Evolutionary conservation across 495 filamentous ascomycete species (phyloP).

Genomic region (Symbiotaphrina buchneri): DNA sequence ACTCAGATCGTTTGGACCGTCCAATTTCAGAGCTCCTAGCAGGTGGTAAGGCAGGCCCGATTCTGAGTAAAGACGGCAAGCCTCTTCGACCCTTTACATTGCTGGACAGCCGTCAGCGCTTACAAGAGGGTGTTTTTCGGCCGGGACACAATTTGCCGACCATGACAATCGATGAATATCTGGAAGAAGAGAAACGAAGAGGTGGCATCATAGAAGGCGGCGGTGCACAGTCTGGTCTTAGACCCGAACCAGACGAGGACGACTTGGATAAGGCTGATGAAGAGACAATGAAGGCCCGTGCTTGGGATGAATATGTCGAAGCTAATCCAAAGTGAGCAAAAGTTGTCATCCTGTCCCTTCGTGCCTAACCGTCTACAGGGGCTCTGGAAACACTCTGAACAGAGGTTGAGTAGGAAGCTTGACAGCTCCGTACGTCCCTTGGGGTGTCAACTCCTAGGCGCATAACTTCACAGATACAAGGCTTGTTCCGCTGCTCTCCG

Average conservation of each 20-base stretch:
- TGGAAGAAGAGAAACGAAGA: slow-evolving; percentile 69
- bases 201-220: slow-evolving; percentile 89
- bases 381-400: slow-evolving; percentile 72
- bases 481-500: no score
- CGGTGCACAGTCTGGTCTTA: slow-evolving; percentile 48
- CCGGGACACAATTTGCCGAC: slow-evolving; percentile 85
- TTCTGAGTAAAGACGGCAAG: slow-evolving; percentile 63
- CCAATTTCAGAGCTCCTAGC: slow-evolving; percentile 30
- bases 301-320: slow-evolving; percentile 90
- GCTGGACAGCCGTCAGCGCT: slow-evolving; percentile 48
- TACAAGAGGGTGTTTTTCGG: slow-evolving; percentile 69
- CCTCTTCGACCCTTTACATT: slow-evolving; percentile 84
- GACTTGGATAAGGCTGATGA: slow-evolving; percentile 62
- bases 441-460: no score
- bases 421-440: no score
- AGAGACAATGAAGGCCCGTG: slow-evolving; percentile 81
- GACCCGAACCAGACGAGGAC: slow-evolving; percentile 67
- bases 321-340: slow-evolving; percentile 43
- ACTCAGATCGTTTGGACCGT: slow-evolving; percentile 56
- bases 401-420: slow-evolving; percentile 37
- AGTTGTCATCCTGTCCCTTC: background rate
- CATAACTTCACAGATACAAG: no score
- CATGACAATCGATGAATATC: slow-evolving; percentile 94
- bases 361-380: slow-evolving; percentile 15
- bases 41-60: slow-evolving; percentile 37